Percentiles rank a stretch among this genome's conserved stretches.
These are phyloP conservation scores for Sugiyamaella floridensis DNA, from an alignment of 805 yeast genomes.

Conservation along the genomic window DNA sequence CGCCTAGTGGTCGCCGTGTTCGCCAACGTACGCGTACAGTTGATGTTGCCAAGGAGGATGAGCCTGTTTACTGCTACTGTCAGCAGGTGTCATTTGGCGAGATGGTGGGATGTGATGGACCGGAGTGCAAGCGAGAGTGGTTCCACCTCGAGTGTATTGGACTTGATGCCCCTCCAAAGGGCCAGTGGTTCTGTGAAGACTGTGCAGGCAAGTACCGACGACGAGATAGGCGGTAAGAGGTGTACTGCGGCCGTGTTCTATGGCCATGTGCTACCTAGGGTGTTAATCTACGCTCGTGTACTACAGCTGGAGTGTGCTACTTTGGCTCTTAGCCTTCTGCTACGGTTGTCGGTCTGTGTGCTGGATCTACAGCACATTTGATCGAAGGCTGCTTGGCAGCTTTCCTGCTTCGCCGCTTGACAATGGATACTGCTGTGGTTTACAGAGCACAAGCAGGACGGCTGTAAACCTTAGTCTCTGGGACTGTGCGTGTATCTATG, in stretches of 20 bases:
- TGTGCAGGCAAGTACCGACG: conserved; percentile 34
- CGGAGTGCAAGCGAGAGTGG: conserved; percentile 88
- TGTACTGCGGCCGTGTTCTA: neutral
- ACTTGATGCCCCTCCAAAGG: conserved; percentile 75
- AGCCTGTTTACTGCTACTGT: conserved; percentile 92
- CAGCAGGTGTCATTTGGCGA: conserved; percentile 96
- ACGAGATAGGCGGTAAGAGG: conserved; percentile 10
- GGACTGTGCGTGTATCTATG: no score
- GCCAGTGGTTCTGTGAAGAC: conserved; percentile 75
- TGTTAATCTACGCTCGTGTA: no score
- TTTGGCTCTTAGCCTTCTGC: no score
- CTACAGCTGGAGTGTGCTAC: no score
- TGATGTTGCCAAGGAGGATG: conserved; percentile 35
- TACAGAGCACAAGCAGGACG: no score
- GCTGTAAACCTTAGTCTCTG: no score
- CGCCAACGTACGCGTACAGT: conserved; percentile 14
- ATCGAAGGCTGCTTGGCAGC: no score
- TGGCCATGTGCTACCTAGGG: neutral
- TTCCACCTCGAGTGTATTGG: conserved; percentile 93
- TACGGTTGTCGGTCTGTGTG: no score
- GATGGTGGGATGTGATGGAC: conserved; percentile 98
- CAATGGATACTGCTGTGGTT: no score
- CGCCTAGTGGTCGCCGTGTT: conserved; percentile 16
- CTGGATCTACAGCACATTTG: no score
- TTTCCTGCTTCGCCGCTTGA: no score